Percentiles rank a stretch among this genome's conserved stretches.
Evolutionary conservation across 2,329 filamentous ascomycete species (phyloP).

Genomic region (Simplicillium aogashimaense): DNA sequence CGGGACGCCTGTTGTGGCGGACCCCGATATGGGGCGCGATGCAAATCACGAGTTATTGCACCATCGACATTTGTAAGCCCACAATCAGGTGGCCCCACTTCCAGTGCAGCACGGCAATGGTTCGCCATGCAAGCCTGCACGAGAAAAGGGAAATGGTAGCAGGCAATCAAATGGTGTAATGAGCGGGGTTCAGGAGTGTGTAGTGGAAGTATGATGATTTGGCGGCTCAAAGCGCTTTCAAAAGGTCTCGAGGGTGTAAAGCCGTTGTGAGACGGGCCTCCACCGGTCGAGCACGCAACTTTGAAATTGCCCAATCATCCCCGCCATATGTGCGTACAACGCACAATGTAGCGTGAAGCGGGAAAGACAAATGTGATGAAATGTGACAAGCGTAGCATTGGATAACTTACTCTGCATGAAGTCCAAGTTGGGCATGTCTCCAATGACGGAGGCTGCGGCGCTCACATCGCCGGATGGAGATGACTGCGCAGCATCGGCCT

Average conservation of each 20-base stretch:
- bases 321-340: neutral
- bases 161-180: neutral
- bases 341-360: neutral
- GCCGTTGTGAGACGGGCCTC: too few relatives aligned
- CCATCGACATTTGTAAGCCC: slow-evolving; percentile 42
- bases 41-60: slow-evolving; percentile 52
- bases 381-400: slow-evolving; percentile 2
- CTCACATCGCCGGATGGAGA: slow-evolving; percentile 27
- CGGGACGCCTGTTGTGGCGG: too few relatives aligned
- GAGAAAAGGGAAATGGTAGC: neutral
- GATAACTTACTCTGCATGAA: slow-evolving; percentile 38
- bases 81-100: slow-evolving; percentile 10
- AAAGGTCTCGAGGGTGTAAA: neutral
- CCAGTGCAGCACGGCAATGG: neutral
- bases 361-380: neutral
- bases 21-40: neutral
- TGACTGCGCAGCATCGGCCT: slow-evolving; percentile 19
- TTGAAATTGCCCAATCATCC: neutral
- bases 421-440: slow-evolving; percentile 36
- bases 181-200: neutral
- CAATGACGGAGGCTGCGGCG: slow-evolving; percentile 29
- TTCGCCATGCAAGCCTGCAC: slow-evolving; percentile 1
- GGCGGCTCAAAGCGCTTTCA: neutral
- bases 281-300: neutral
- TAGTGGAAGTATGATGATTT: too few relatives aligned